These are phyloP conservation scores for Forsythia viridissima DNA, from an alignment of 257 asterid genomes.

Conservation along the genomic window DNA sequence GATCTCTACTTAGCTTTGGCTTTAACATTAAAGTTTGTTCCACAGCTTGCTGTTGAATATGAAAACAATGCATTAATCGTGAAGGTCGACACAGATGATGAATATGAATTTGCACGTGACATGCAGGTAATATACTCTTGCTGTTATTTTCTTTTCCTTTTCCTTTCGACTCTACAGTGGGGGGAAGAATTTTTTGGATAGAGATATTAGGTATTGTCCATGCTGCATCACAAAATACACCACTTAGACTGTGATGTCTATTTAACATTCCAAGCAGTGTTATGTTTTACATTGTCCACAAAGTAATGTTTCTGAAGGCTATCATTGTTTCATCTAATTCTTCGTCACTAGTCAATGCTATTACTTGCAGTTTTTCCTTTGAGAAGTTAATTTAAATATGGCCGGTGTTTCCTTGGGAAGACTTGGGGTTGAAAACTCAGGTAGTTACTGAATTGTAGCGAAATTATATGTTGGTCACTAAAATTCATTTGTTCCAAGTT, in stretches of 20 bases:
- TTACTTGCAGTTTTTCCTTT: not conserved
- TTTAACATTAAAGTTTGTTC: conserved; percentile 19
- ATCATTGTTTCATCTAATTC: not conserved
- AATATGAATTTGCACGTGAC: conserved; percentile 86
- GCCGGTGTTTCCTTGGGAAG: not conserved
- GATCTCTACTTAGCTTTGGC: conserved; percentile 17
- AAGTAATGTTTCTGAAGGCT: not conserved
- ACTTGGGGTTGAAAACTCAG: not conserved
- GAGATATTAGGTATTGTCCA: not conserved
- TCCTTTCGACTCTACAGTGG: not conserved
- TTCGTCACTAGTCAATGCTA: not conserved
- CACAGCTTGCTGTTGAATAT: conserved; percentile 97
- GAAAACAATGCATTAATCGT: conserved; percentile 77
- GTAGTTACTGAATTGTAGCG: not conserved
- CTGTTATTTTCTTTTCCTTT: not conserved
- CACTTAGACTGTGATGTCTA: not conserved
- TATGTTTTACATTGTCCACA: not conserved
- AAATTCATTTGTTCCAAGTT: no score
- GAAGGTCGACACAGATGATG: conserved; percentile 95
- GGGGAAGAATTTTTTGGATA: not conserved
- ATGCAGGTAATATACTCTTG: conserved; percentile 66
- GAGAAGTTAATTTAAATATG: not conserved
- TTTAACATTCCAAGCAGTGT: not conserved
- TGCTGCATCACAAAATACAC: not conserved
- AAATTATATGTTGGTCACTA: not conserved